These are phyloP conservation scores for Chloromonas sp. DNA, from an alignment of 163 green algal species.

Conservation along the genomic window DNA sequence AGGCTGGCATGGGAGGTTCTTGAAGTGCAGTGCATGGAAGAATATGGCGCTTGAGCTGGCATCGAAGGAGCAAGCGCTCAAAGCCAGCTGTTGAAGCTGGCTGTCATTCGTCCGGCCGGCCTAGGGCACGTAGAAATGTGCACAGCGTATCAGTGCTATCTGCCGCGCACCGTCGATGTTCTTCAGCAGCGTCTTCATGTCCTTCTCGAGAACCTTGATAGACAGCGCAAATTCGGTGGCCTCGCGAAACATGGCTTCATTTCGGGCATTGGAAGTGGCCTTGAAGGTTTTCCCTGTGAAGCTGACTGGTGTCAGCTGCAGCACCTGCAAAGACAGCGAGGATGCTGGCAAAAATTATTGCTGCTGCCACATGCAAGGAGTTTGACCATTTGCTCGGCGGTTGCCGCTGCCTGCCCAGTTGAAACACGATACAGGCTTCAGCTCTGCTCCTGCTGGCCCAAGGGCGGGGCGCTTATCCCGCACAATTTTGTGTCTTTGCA, in stretches of 20 bases:
- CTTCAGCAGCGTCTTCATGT: constrained; percentile 65
- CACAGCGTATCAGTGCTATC: background rate
- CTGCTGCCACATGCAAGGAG: no score
- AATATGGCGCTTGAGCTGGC: background rate
- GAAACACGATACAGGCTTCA: no score
- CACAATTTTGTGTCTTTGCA: no score
- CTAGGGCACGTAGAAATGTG: background rate
- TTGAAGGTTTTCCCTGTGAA: constrained; percentile 47
- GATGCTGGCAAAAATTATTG: no score
- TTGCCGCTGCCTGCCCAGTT: no score
- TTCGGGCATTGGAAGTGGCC: constrained; percentile 70
- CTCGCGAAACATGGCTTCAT: constrained; percentile 82
- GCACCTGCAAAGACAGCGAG: background rate
- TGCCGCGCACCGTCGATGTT: constrained; percentile 52
- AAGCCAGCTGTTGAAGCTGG: background rate
- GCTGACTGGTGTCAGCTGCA: background rate
- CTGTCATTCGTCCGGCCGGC: background rate
- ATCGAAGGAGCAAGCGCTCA: background rate
- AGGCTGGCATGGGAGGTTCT: background rate
- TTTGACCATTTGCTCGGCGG: no score
- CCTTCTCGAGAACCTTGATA: constrained; percentile 69
- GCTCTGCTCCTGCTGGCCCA: no score
- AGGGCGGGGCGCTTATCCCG: no score
- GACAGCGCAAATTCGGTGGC: constrained; percentile 70
- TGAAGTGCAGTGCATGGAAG: background rate